phyloP scores from a whole-genome alignment of 1,139 yeast genomes.

The Debaryomycetaceae sp. region DNA sequence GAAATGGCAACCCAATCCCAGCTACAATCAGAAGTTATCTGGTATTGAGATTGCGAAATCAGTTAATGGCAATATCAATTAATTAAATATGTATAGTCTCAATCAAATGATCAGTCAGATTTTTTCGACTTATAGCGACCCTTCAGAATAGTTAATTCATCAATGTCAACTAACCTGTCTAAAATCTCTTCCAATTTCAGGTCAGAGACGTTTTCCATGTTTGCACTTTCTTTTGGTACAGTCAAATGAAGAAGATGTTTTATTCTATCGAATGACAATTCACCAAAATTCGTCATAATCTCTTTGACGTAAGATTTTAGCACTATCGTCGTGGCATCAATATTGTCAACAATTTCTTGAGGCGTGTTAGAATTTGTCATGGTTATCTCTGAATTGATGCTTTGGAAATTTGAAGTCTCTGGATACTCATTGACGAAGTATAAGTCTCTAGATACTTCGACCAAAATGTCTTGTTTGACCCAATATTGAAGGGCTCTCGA shows the following conservation, averaged over 20 bases:
- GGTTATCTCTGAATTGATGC: background rate
- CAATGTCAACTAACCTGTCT: slow-evolving; percentile 15
- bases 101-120: background rate
- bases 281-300: slow-evolving; percentile 54
- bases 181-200: slow-evolving; percentile 7
- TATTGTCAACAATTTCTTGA: background rate
- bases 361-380: background rate
- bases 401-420: background rate
- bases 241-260: slow-evolving; percentile 52
- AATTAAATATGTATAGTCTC: slow-evolving; percentile 2
- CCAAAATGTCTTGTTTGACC: slow-evolving; percentile 50
- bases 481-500: slow-evolving; percentile 49
- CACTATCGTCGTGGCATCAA: background rate
- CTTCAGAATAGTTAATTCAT: slow-evolving; percentile 11
- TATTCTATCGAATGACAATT: slow-evolving; percentile 45
- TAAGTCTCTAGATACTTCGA: slow-evolving; percentile 27
- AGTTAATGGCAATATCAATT: slow-evolving; percentile 20
- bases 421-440: slow-evolving; percentile 16
- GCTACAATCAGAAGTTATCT: slow-evolving; percentile 67
- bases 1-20: slow-evolving; percentile 71
- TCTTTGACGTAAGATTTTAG: slow-evolving; percentile 46
- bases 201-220: slow-evolving; percentile 4
- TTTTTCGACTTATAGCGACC: slow-evolving; percentile 14
- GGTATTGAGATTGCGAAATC: slow-evolving; percentile 51
- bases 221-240: slow-evolving; percentile 44